Conservation (phyloP, 2,329 filamentous ascomycete species). For the Xylariaceae sp. region DNA sequence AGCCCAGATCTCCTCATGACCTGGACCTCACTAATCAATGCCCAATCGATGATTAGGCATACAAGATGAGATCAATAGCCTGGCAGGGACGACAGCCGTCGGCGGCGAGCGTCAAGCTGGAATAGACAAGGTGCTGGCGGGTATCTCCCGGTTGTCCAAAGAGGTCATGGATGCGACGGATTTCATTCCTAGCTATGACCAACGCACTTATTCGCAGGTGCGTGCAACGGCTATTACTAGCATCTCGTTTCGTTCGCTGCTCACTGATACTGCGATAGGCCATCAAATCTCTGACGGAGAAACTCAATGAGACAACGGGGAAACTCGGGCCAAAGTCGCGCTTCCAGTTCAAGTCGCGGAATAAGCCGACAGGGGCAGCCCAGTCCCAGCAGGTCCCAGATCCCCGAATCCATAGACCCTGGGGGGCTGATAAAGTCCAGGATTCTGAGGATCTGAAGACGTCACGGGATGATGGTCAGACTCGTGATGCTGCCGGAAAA, state of each 20-base stretch:
- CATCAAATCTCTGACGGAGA: slow-evolving; percentile 75
- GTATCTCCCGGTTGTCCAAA: slow-evolving; percentile 74
- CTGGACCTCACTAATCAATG: slow-evolving; percentile 5
- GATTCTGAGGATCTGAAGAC: slow-evolving; percentile 11
- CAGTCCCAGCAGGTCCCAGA: slow-evolving; percentile 35
- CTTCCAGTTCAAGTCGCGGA: slow-evolving; percentile 72
- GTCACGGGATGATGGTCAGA: slow-evolving; percentile 21
- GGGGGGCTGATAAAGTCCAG: slow-evolving; percentile 21
- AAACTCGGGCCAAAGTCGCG: slow-evolving; percentile 68
- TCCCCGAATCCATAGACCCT: slow-evolving; percentile 25
- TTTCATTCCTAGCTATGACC: slow-evolving; percentile 83
- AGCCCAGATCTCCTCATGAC: background rate
- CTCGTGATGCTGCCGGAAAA: slow-evolving; percentile 38
- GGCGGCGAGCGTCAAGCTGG: slow-evolving; percentile 75
- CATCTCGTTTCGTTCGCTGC: background rate
- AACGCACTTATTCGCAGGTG: slow-evolving; percentile 78
- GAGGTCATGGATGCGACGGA: slow-evolving; percentile 79
- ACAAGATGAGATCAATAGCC: slow-evolving; percentile 66
- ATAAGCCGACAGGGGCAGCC: slow-evolving; percentile 48
- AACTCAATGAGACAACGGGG: slow-evolving; percentile 64
- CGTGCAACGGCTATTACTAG: background rate
- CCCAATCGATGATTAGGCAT: slow-evolving; percentile 49
- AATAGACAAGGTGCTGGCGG: slow-evolving; percentile 71
- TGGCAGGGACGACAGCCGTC: slow-evolving; percentile 56
- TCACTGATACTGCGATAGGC: slow-evolving; percentile 43